Evolutionary conservation across 2,329 filamentous ascomycete species (phyloP).

Genomic region (Rhynchosporium agropyri): DNA sequence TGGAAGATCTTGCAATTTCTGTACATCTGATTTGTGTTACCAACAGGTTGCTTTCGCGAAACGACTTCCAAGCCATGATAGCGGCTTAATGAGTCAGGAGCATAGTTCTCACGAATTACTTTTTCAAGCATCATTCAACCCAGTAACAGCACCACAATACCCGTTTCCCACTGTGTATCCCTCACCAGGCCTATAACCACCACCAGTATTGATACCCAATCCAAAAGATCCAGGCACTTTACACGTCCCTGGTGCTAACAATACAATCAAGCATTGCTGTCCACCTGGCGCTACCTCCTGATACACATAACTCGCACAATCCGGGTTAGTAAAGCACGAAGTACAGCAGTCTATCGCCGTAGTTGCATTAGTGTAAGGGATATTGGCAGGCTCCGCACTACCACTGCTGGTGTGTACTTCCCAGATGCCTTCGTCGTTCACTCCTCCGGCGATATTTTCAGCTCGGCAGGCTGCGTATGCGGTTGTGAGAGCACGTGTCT

Average conservation of each 20-base stretch:
- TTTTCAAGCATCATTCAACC: constrained; percentile 9
- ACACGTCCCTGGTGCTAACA: constrained; percentile 1
- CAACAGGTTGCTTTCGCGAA: too few relatives aligned
- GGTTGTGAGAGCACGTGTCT: constrained; percentile 10
- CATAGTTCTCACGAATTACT: not conserved
- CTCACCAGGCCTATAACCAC: constrained; percentile 10
- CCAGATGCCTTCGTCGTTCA: constrained; percentile 14
- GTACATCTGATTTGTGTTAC: too few relatives aligned
- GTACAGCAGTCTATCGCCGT: constrained; percentile 10
- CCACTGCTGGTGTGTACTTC: constrained; percentile 8
- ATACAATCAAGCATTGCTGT: constrained; percentile 13
- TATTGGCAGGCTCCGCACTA: constrained; percentile 1
- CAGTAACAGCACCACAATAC: constrained; percentile 8
- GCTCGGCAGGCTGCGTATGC: constrained; percentile 6
- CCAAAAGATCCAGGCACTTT: constrained; percentile 1
- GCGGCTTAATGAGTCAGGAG: too few relatives aligned
- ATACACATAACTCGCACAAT: constrained; percentile 14
- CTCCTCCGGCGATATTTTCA: constrained; percentile 4
- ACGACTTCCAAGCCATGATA: too few relatives aligned
- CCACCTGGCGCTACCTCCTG: not conserved
- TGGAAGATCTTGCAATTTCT: too few relatives aligned
- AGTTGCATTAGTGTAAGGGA: constrained; percentile 10
- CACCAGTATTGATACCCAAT: constrained; percentile 11
- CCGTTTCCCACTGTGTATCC: constrained; percentile 13
- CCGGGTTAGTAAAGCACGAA: constrained; percentile 4